A percentile compares a stretch with the other conserved stretches of the same genome.
These are phyloP conservation scores for Neonectria ditissima DNA, from an alignment of 2,329 filamentous ascomycete genomes.

Conservation along the genomic window DNA sequence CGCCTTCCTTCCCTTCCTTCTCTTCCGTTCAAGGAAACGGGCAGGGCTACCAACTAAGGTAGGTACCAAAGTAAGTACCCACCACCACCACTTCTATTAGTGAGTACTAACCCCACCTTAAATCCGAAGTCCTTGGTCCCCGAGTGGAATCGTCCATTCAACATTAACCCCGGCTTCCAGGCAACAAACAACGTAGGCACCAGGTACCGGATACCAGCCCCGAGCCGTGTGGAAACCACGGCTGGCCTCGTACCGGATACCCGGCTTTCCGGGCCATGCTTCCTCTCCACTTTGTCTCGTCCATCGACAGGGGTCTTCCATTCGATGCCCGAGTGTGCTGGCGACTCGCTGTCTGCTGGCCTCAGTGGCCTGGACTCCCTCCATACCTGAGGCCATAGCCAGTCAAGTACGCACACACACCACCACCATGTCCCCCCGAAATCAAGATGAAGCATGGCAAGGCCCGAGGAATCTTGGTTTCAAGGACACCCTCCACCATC, in stretches of 20 bases:
- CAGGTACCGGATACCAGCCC: conserved; percentile 7
- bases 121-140: background rate
- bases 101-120: background rate
- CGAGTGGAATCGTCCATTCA: background rate
- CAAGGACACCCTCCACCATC: background rate
- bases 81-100: background rate
- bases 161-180: conserved; percentile 1
- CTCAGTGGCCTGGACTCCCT: background rate
- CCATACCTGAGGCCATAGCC: no score
- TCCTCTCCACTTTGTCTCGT: no score
- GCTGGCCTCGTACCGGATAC: conserved; percentile 16
- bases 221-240: background rate
- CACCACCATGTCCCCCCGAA: conserved; percentile 2
- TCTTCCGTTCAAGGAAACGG: background rate
- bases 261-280: conserved; percentile 17
- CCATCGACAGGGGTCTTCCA: no score
- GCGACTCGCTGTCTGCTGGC: no score
- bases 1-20: background rate
- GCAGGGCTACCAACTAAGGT: no score
- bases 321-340: no score
- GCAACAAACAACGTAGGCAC: background rate
- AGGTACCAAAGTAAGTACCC: background rate
- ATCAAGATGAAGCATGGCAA: background rate
- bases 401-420: conserved; percentile 5
- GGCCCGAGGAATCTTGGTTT: background rate